Evolutionary conservation across 306 rosid species (phyloP).

Genomic region (Dryas alaskensis): DNA sequence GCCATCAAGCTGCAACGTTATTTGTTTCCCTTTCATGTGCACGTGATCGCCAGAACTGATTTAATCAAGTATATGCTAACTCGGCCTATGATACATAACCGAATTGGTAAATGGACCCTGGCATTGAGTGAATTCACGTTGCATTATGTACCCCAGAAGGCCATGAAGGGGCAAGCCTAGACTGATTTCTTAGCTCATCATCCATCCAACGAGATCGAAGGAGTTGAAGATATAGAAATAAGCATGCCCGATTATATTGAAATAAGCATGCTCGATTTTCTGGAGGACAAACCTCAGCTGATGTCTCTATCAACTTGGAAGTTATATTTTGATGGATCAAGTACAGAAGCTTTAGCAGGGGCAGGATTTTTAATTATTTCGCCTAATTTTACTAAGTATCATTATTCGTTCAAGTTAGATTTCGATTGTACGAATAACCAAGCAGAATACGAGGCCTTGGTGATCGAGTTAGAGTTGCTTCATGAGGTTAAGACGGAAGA

Average conservation of each 20-base stretch:
- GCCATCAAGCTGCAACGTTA: not conserved
- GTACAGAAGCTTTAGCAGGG: accelerated
- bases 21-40: not conserved
- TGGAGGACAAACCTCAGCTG: too few species aligned
- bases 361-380: too few species aligned
- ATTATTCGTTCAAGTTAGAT: not conserved
- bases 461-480: not conserved
- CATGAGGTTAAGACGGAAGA: not conserved
- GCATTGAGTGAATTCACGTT: not conserved
- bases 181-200: not conserved
- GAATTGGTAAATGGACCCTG: not conserved
- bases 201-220: not conserved
- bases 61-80: not conserved
- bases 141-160: not conserved
- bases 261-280: too few species aligned
- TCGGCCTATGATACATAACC: not conserved
- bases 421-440: not conserved
- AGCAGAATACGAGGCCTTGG: not conserved
- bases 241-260: too few species aligned
- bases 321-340: not conserved
- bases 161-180: not conserved
- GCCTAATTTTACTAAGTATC: not conserved
- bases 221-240: too few species aligned
- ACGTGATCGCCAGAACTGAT: not conserved
- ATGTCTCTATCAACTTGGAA: not conserved